Base-by-base conservation (phyloP, 805 yeast genomes). In the Barnettozyma sp. region DNA sequence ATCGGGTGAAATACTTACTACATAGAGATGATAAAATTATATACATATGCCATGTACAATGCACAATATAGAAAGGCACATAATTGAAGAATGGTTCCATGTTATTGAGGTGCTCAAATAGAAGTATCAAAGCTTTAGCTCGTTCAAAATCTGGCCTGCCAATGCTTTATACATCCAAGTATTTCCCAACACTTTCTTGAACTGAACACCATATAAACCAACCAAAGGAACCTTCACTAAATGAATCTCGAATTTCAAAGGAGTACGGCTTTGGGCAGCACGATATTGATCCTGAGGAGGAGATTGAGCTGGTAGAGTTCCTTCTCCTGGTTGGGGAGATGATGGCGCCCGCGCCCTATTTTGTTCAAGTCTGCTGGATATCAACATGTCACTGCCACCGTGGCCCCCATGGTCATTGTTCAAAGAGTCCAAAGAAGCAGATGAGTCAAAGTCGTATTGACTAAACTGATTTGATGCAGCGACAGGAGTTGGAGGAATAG, bases 131-230 rank as follows among this genome's bases (percentile, higher is more conserved):
- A 53, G 38, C 33, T 52, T 52, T 43, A 53, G 40, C 24, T 53
- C 58, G 28, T 43, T 43, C 45, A 88, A 71, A 33, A 88, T 82
- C 56, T 79, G 85, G 36, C 90, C 78, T 2, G 97, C 97, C 53
- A 88, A 66, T 8, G 87, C 79, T 65, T 90, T 88, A 62, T 88
- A 88, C 62, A 82, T 75, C 97, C 97, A 88, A 2, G 95, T 85
- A 56, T 90, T 87, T 52, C 97, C 97, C 39, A 83, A 71, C 21
- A 88, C 71, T 56, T 88, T 88, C 68, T 90, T 90, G 66, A 88
- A 87, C 58, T 90, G 97, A 32, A 88, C 88, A 59, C 97, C 97
- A 46, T 82, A 87, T 41, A 90, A 66, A 5, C 94, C 86, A 36
- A 88, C 82, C 46, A 88, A 70, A 30, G 95, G 95, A 32, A 88